Evolutionary conservation across 1,139 yeast species (phyloP).

Genomic region (Yamadazyma friedrichii): DNA sequence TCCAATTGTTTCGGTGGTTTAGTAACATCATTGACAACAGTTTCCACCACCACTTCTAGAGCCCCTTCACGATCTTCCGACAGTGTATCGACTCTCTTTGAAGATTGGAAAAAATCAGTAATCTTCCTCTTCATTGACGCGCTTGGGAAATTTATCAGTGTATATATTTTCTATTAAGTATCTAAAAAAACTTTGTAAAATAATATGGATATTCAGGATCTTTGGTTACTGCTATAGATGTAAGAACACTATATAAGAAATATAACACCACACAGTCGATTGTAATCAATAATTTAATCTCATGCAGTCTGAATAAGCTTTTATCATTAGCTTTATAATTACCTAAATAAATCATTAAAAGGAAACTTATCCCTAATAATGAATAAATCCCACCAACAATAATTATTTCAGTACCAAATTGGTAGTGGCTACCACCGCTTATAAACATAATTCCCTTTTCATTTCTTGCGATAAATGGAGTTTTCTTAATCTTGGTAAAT

Average conservation of each 20-base stretch:
- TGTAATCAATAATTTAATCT: constrained; percentile 18
- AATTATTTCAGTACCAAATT: constrained; percentile 65
- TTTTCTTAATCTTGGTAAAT: constrained; percentile 56
- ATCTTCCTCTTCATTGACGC: constrained; percentile 7
- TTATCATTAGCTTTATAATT: constrained; percentile 22
- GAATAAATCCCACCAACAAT: constrained; percentile 51
- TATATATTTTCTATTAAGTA: not conserved
- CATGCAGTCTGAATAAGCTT: constrained; percentile 21
- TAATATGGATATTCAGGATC: constrained; percentile 42
- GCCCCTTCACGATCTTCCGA: not conserved
- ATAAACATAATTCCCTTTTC: constrained; percentile 50
- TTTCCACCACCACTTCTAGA: not conserved
- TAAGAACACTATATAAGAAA: constrained; percentile 35
- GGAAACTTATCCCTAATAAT: constrained; percentile 35
- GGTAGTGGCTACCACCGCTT: constrained; percentile 64
- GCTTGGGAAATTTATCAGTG: not conserved
- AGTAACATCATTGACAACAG: no score
- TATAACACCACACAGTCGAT: constrained; percentile 22
- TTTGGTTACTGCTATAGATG: constrained; percentile 40
- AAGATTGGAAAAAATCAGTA: constrained; percentile 7
- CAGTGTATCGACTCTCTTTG: constrained; percentile 1
- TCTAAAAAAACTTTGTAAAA: constrained; percentile 31
- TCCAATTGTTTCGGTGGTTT: not conserved
- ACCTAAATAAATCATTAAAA: constrained; percentile 41
- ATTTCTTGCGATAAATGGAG: constrained; percentile 60